Conservation (phyloP, 768 basidiomycete species). For the Auriculariales sp. region DNA sequence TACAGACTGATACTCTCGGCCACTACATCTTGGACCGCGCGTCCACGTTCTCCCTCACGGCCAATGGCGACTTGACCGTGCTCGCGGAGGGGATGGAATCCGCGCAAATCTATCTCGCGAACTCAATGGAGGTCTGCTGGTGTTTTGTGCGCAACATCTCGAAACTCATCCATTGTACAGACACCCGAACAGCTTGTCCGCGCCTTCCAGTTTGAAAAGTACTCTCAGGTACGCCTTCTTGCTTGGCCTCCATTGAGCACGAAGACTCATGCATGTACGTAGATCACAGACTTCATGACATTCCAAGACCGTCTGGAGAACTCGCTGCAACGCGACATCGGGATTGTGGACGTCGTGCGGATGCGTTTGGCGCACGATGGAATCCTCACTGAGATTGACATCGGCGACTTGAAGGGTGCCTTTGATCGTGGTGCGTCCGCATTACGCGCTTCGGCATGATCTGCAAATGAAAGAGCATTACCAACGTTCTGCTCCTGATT, state of each 20-base stretch:
- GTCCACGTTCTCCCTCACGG: conserved; percentile 63
- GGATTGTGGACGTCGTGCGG: conserved; percentile 72
- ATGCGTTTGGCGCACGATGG: conserved; percentile 64
- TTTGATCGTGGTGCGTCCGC: conserved; percentile 49
- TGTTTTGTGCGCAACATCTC: background rate
- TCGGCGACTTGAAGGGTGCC: conserved; percentile 73
- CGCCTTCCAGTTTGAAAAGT: conserved; percentile 68
- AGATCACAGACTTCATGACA: conserved; percentile 74
- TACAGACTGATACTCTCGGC: conserved; percentile 81
- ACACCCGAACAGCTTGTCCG: conserved; percentile 70
- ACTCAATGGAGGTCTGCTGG: conserved; percentile 56
- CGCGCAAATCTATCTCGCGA: conserved; percentile 67
- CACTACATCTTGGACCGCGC: conserved; percentile 68
- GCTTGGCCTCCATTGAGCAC: background rate
- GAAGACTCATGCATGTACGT: background rate
- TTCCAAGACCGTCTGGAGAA: conserved; percentile 74
- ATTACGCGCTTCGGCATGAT: background rate
- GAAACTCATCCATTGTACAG: conserved; percentile 18
- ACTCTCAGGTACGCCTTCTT: conserved; percentile 45
- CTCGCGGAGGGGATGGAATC: conserved; percentile 64
- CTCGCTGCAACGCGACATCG: conserved; percentile 70
- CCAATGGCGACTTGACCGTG: conserved; percentile 62
- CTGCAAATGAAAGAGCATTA: background rate
- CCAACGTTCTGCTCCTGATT: conserved; percentile 1
- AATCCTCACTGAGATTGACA: conserved; percentile 67